phyloP scores from a whole-genome alignment of 2,329 filamentous ascomycete genomes.

The Fusarium redolens region DNA sequence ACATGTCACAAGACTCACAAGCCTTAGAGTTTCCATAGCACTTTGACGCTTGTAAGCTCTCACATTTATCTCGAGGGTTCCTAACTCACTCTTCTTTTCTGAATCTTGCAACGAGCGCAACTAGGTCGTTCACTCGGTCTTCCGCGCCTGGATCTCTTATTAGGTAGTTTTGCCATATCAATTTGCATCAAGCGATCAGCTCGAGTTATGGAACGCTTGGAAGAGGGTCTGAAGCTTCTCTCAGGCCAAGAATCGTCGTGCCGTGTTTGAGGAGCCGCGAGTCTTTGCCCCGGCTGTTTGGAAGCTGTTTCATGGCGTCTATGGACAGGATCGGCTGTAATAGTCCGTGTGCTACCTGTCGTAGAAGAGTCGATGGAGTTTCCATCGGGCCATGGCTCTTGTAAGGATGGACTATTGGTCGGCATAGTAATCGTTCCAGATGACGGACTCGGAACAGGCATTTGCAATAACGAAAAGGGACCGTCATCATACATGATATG shows the following conservation, averaged over 20 bases:
- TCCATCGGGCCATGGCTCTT: neutral
- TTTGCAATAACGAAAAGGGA: neutral
- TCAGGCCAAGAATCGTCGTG: neutral
- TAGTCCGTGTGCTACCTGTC: neutral
- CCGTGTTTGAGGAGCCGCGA: neutral
- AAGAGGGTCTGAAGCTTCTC: rapidly evolving
- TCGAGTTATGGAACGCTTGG: rapidly evolving
- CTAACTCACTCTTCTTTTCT: neutral
- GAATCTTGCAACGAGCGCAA: neutral
- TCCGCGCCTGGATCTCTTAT: neutral
- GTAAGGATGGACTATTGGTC: neutral
- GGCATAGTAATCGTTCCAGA: neutral
- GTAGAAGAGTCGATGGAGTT: neutral
- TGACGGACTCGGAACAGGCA: neutral
- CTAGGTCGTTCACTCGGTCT: neutral
- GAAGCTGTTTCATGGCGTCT: too few species aligned
- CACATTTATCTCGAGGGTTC: rapidly evolving
- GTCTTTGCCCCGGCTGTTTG: neutral
- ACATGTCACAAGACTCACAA: neutral
- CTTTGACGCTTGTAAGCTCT: neutral
- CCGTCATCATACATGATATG: neutral
- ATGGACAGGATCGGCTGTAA: neutral
- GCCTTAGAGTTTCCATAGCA: rapidly evolving
- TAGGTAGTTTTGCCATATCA: rapidly evolving
- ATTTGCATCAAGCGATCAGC: rapidly evolving